A percentile compares a stretch with the other conserved stretches of the same genome.
Conservation (phyloP, 2,329 filamentous ascomycete species). For the Claviceps fusiformis region DNA sequence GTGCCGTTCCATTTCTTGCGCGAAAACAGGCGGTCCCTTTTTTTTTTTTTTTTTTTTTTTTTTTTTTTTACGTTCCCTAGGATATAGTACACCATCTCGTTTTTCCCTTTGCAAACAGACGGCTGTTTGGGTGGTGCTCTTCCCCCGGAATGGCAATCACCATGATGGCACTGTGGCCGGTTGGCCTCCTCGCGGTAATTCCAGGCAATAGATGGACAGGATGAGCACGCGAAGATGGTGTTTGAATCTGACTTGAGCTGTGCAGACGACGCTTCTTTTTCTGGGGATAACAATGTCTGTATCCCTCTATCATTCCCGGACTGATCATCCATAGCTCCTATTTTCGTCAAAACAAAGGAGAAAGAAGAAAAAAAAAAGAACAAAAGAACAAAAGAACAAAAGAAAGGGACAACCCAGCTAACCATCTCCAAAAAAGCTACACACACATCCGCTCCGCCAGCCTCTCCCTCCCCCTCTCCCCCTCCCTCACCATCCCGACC, state of each 20-base stretch:
- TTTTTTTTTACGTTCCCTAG: too few relatives aligned
- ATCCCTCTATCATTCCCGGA: too few relatives aligned
- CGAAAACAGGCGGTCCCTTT: background rate
- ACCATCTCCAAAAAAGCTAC: background rate
- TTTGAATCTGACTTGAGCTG: background rate
- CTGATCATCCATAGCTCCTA: too few relatives aligned
- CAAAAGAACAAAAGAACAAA: too few relatives aligned
- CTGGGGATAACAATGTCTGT: slow-evolving; percentile 1
- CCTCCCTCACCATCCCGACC: background rate
- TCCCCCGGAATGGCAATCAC: background rate
- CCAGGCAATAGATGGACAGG: background rate
- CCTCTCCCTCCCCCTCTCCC: slow-evolving; percentile 4
- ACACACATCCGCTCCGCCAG: slow-evolving; percentile 1
- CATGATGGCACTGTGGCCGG: background rate
- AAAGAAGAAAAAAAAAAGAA: background rate
- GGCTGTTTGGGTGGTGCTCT: background rate
- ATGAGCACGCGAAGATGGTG: too few relatives aligned
- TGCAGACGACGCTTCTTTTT: background rate
- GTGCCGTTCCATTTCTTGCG: background rate
- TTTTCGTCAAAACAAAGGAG: background rate
- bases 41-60: background rate
- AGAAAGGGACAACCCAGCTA: background rate
- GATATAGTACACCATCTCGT: background rate
- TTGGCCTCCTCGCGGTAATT: background rate
- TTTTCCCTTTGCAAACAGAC: background rate